These are phyloP conservation scores for Trichosporon sp. DNA, from an alignment of 1,284 basidiomycete species.

Conservation along the genomic window DNA sequence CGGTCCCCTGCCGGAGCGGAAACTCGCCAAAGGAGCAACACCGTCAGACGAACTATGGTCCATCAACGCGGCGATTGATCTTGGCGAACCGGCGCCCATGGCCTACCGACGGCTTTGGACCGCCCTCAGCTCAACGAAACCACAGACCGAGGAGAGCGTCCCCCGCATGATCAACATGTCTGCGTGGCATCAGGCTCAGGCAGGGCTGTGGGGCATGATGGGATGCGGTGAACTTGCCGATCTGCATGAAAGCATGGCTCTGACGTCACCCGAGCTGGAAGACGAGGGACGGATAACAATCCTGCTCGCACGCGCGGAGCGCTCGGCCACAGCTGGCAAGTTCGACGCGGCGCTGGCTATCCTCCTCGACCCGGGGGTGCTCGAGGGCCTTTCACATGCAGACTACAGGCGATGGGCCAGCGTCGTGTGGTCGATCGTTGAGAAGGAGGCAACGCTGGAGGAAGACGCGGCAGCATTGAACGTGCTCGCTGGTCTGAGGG, in stretches of 20 bases:
- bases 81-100: conserved; percentile 44
- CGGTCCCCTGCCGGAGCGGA: conserved; percentile 19
- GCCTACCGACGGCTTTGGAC: conserved; percentile 38
- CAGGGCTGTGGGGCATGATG: conserved; percentile 36
- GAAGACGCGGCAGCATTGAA: conserved; percentile 19
- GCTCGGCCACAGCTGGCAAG: conserved; percentile 25
- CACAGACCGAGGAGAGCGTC: conserved; percentile 10
- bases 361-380: conserved; percentile 25
- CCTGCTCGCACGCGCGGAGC: conserved; percentile 13
- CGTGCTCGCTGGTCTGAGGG: conserved; percentile 21
- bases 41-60: conserved; percentile 46
- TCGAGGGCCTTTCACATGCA: conserved; percentile 25
- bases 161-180: conserved; percentile 25
- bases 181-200: conserved; percentile 40
- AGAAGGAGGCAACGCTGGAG: conserved; percentile 24
- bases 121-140: conserved; percentile 24
- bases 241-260: conserved; percentile 26
- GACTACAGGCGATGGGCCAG: conserved; percentile 39
- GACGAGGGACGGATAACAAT: conserved; percentile 11
- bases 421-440: conserved; percentile 36
- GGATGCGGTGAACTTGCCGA: conserved; percentile 34
- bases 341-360: conserved; percentile 33
- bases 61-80: conserved; percentile 40
- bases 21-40: conserved; percentile 24
- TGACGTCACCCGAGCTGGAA: conserved; percentile 7